Evolutionary conservation across 2,329 filamentous ascomycete species (phyloP).

Genomic region (Byssochlamys sp.): DNA sequence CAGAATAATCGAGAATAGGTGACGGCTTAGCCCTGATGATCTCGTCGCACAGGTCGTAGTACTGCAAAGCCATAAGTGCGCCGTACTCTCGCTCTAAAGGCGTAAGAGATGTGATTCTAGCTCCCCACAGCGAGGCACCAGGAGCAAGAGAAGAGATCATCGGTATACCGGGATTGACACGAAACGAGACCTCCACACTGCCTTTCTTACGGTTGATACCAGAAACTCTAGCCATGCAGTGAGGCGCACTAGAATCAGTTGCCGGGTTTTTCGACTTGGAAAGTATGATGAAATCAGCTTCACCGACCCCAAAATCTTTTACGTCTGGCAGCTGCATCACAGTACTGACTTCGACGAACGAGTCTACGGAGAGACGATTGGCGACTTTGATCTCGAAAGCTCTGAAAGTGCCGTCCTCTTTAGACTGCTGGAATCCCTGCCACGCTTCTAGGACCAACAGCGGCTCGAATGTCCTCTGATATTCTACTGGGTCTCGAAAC

Average conservation of each 20-base stretch:
- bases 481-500: slow-evolving; percentile 66
- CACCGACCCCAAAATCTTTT: slow-evolving; percentile 62
- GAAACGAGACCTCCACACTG: slow-evolving; percentile 73
- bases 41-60: slow-evolving; percentile 91
- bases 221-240: slow-evolving; percentile 79
- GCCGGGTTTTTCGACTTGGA: slow-evolving; percentile 65
- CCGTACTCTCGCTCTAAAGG: slow-evolving; percentile 94
- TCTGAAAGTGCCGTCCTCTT: slow-evolving; percentile 72
- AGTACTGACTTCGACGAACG: slow-evolving; percentile 83
- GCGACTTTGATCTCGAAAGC: slow-evolving; percentile 80
- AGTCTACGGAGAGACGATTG: slow-evolving; percentile 81
- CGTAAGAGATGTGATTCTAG: slow-evolving; percentile 85
- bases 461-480: slow-evolving; percentile 83
- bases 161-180: slow-evolving; percentile 59
- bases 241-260: slow-evolving; percentile 54
- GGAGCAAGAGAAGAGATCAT: slow-evolving; percentile 58
- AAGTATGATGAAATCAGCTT: slow-evolving; percentile 82
- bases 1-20: slow-evolving; percentile 69
- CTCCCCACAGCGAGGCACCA: slow-evolving; percentile 59
- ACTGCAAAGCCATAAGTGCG: slow-evolving; percentile 78
- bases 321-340: slow-evolving; percentile 62
- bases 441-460: slow-evolving; percentile 87
- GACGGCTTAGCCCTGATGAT: slow-evolving; percentile 83
- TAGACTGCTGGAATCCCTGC: slow-evolving; percentile 82
- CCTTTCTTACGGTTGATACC: slow-evolving; percentile 72